phyloP scores from a whole-genome alignment of 345 rosid species.

The Murraya paniculata region DNA sequence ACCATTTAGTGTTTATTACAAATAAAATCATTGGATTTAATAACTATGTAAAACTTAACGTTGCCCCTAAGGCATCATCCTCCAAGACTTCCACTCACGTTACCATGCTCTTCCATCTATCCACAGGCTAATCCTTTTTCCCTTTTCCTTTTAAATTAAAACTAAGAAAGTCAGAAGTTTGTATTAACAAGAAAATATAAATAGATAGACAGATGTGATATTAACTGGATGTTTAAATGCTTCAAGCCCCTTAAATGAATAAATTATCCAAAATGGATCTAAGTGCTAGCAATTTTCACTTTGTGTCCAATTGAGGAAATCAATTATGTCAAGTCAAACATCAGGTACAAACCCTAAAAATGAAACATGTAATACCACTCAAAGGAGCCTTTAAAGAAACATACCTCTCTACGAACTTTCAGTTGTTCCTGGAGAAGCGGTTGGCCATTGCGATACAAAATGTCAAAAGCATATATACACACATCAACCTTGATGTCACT shows the following conservation, averaged over 20 bases:
- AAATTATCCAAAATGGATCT: background rate
- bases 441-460: slow-evolving; percentile 74
- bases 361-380: background rate
- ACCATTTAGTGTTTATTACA: background rate
- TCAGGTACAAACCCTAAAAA: background rate
- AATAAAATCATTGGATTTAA: background rate
- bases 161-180: background rate
- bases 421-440: slow-evolving; percentile 79
- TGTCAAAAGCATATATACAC: slow-evolving; percentile 90
- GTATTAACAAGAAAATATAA: background rate
- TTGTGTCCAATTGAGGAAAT: background rate
- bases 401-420: slow-evolving; percentile 77
- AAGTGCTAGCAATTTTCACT: background rate
- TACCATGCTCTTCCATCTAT: background rate
- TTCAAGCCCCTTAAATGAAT: background rate
- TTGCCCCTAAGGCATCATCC: background rate
- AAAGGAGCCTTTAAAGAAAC: slow-evolving; percentile 2
- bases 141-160: background rate
- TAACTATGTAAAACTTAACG: background rate
- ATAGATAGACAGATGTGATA: background rate
- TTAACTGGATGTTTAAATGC: background rate
- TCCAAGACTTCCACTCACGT: background rate
- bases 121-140: background rate
- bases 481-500: slow-evolving; percentile 90
- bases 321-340: background rate